Evolutionary conservation across 305 asterid genomes (phyloP), one percentile per base, ranked within the genome.

Genomic region (Galium porrigens): DNA sequence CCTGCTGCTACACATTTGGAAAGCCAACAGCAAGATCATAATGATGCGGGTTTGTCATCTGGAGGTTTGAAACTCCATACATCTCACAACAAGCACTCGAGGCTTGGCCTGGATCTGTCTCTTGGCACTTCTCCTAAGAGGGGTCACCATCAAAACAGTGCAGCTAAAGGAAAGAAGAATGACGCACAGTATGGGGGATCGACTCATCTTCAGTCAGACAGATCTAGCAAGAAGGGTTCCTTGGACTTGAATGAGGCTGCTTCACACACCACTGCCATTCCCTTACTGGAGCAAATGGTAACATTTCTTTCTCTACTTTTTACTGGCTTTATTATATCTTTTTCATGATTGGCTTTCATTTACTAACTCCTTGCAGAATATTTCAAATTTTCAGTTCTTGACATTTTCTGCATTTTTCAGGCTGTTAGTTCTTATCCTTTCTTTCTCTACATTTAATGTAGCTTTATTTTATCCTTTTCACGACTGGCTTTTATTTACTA

Each of bases 171-270:
- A 0, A 52, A 32, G 61, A 80, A 56, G 49, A 58, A 49, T 46
- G 64, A 27, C 52, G 25, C 39, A 7, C 58, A 6, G 6, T 25
- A 44, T 41, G 67, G 61, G 64, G 46, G 60, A 11, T 36, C 58
- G 27, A 44, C 30, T 42, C 12, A 37, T 9, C 20, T 57, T 41
- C 68, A 59, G 42, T 44, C 41, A 37, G 64, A 41, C 14, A 20
- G 22, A 30, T 71, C 63, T 9, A 49, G 25, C 44, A 67, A 70
- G 53, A 68, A 66, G 53, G 73, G 55, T 59, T 30, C 5, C 25
- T 74, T 61, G 72, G 99, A 92, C 72, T 87, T 89, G 67, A 87
- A 89, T 48, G 78, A 78, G 81, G 68, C 74, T 33, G 69, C 74
- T 76, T 57, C 77, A 8, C 81, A 70, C 46, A 77, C 71, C 48